Base-by-base conservation (phyloP, 192 early-diverging fungal species). In the Coemansia sp. region DNA sequence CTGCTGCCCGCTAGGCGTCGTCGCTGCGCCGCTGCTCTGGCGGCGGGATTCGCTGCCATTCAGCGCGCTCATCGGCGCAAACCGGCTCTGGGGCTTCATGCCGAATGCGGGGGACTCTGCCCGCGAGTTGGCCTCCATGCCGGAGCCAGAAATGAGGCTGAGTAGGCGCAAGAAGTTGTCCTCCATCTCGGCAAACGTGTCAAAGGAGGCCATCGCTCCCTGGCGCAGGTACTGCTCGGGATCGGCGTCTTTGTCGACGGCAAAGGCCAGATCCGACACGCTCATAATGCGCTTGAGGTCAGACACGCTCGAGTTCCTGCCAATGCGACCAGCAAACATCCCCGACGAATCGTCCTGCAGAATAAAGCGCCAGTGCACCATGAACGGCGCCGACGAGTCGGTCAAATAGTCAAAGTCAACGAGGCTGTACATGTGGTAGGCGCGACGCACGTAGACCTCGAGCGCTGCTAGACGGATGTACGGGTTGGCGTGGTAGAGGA, bases 401-500 rank as follows among this genome's bases (percentile, higher is more conserved):
- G 88, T 83, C 62, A 85, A 65, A 60, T 90, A 91, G 77, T 90
- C 88, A 76, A 96, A 88, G 59, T 89, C 90, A 37, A 91, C 87
- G 48, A 99, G 89, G 68, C 93, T 88, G 85, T 99, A 99, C 38
- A 95, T 94, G 71, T 98, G 94, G 89, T 97, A 96, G 5, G 97
- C 94, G 65, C 95, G 95, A 60, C 96, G 88, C 59, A 93, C 92
- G 72, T 99, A 99, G 13, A 95, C 94, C 86, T 97, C 95, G 34
- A 97, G 86, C 21, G 97, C 95, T 1, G 93, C 91, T 67, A 94
- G 77, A 7, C 89, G 79, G 55, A 96, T 85, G 59, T 88, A 87
- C 21, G 80, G 76, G 60, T 94, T 89, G 34, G 84, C 75, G 70
- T 99, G 90, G 79, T 94, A 94, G 76, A 99, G 94, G 84, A 99